These are phyloP conservation scores for Botrytis squamosa DNA, from an alignment of 2,329 filamentous ascomycete genomes.

Conservation along the genomic window DNA sequence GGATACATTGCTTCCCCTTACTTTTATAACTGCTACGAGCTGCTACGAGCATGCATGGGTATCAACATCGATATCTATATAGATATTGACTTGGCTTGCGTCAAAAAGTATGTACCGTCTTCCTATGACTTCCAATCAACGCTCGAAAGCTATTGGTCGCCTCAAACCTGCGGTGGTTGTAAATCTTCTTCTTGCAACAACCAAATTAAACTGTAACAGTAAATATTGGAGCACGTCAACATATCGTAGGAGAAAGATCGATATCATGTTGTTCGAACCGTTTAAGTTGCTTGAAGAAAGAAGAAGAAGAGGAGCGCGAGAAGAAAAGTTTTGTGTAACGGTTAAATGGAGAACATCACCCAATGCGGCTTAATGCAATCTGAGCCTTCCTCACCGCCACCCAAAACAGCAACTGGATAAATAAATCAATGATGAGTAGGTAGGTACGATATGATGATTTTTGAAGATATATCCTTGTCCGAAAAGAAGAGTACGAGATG, in stretches of 20 bases:
- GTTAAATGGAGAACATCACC: background rate
- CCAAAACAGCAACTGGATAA: background rate
- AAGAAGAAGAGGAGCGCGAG: conserved; percentile 14
- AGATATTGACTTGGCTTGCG: background rate
- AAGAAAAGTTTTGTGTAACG: conserved; percentile 1
- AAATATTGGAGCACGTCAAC: conserved; percentile 35
- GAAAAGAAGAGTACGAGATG: background rate
- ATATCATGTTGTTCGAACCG: conserved; percentile 35
- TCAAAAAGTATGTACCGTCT: conserved; percentile 33
- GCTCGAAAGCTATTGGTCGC: conserved; percentile 39
- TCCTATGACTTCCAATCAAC: conserved; percentile 41
- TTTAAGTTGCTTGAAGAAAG: conserved; percentile 33
- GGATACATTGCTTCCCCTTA: background rate
- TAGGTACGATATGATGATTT: background rate
- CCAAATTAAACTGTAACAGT: conserved; percentile 25
- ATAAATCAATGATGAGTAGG: background rate
- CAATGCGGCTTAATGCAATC: background rate
- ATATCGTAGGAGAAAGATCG: conserved; percentile 32
- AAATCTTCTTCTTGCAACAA: conserved; percentile 38
- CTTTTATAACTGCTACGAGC: background rate
- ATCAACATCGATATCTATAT: background rate
- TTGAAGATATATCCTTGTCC: background rate
- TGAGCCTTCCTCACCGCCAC: background rate
- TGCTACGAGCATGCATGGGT: background rate
- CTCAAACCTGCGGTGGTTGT: conserved; percentile 40